phyloP scores from a whole-genome alignment of 352 stramenopile genomes.

The Globisporangium paddicum region DNA sequence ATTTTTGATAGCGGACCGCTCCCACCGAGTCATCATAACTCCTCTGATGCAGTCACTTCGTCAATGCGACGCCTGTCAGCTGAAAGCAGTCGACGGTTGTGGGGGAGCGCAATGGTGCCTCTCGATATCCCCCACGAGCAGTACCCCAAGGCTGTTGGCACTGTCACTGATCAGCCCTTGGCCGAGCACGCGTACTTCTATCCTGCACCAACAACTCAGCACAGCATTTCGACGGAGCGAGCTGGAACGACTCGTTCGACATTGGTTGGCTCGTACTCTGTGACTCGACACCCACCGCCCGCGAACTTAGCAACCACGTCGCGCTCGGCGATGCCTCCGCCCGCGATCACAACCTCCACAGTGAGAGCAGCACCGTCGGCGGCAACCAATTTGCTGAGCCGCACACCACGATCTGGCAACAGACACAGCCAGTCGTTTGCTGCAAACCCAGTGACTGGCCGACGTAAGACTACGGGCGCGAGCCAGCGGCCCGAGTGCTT shows the following conservation, averaged over 20 bases:
- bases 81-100: constrained; percentile 19
- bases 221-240: neutral
- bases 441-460: neutral
- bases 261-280: neutral
- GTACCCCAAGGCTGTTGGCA: neutral
- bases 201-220: neutral
- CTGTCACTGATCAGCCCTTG: neutral
- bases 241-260: neutral
- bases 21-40: neutral
- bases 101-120: constrained; percentile 15
- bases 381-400: neutral
- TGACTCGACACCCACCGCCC: neutral
- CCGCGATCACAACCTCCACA: neutral
- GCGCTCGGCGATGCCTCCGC: neutral
- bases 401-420: neutral
- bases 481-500: constrained; percentile 47
- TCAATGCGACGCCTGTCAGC: constrained; percentile 8
- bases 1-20: constrained; percentile 4
- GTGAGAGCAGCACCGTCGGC: constrained; percentile 1
- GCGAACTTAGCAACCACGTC: neutral
- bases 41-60: neutral
- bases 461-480: constrained; percentile 5
- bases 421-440: neutral
- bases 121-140: neutral
- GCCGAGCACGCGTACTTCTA: neutral